phyloP scores from a whole-genome alignment of 495 filamentous ascomycete genomes.

The Rhypophila decipiens region DNA sequence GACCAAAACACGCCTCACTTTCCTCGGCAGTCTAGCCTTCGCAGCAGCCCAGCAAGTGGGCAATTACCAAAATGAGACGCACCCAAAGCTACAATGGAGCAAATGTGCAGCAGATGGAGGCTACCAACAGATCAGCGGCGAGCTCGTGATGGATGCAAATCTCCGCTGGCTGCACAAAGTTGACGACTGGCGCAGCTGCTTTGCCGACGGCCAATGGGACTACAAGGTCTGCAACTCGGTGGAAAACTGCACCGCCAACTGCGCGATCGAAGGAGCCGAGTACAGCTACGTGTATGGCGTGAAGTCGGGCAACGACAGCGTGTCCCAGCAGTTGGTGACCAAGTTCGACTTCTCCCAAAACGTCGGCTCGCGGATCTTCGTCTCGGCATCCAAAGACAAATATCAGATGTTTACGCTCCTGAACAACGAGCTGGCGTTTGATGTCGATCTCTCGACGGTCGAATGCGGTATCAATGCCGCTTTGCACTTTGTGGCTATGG shows the following conservation, averaged over 20 bases:
- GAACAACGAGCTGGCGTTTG: conserved; percentile 50
- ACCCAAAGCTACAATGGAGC: conserved; percentile 50
- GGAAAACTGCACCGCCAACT: conserved; percentile 35
- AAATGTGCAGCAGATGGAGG: conserved; percentile 42
- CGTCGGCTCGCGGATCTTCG: conserved; percentile 44
- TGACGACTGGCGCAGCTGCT: conserved; percentile 28
- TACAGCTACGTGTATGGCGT: conserved; percentile 35
- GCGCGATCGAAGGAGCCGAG: conserved; percentile 37
- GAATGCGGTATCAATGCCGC: conserved; percentile 48
- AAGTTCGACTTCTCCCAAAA: conserved; percentile 34
- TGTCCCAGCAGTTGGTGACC: conserved; percentile 44
- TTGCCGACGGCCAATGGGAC: conserved; percentile 35
- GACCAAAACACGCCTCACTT: conserved; percentile 18
- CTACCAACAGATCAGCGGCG: conserved; percentile 33
- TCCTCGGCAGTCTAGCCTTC: conserved; percentile 3
- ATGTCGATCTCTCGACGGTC: conserved; percentile 44
- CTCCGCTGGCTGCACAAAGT: conserved; percentile 41
- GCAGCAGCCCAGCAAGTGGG: conserved; percentile 45
- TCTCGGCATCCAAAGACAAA: conserved; percentile 38
- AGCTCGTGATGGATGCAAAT: conserved; percentile 38
- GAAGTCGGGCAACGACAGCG: conserved; percentile 28
- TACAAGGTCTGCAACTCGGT: conserved; percentile 20
- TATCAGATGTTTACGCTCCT: conserved; percentile 49
- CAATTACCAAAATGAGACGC: conserved; percentile 42
- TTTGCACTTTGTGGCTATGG: conserved; percentile 50